Evolutionary conservation across 345 rosid species (phyloP), one percentile per base, ranked within the genome.

Genomic region (Brassica incana): DNA sequence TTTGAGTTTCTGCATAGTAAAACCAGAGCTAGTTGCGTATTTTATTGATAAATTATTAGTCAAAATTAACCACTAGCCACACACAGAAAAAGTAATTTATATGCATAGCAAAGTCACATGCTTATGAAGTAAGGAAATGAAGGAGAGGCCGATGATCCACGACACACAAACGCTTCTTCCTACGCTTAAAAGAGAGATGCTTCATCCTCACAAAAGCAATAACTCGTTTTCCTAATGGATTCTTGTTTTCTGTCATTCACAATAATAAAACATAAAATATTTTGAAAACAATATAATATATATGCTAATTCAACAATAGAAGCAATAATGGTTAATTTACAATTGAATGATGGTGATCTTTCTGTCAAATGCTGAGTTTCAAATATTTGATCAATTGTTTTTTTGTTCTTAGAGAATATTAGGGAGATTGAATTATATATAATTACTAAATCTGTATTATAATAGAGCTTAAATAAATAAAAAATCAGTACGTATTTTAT

Each of bases 181-280:
- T 36, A 61, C 65, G 25, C 68, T 35, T 62, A 69, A 59, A 68
- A 76, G 76, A 43, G 68, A 62, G 52, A 63, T 5, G 82, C 98
- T 93, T 93, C 85, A 69, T 36, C 66, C 14, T 67, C 69, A 90
- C 97, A 93, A 91, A 93, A 93, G 97, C 23, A 63, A 68, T 4
- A 4, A 74, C 72, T 59, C 56, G 25, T 23, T 64, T 29, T 77
- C 52, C 12, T 63, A 16, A 52, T n/a, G 72, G 80, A 76, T 76
- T 81, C 80, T 66, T 45, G 59, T 76, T 71, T 81, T 16, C 5
- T 76, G 72, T 74, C 74, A 61, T 52, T 68, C 82, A 79, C 70
- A 74, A 27, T 27, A 54, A 79, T 67, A 27, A 58, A 12, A n/a
- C 4, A 3, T 27, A 27, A 27, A 27, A 27, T 27, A 27, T 27